Conservation (phyloP, 106 monocot genomes). For the Dioscorea alata region DNA sequence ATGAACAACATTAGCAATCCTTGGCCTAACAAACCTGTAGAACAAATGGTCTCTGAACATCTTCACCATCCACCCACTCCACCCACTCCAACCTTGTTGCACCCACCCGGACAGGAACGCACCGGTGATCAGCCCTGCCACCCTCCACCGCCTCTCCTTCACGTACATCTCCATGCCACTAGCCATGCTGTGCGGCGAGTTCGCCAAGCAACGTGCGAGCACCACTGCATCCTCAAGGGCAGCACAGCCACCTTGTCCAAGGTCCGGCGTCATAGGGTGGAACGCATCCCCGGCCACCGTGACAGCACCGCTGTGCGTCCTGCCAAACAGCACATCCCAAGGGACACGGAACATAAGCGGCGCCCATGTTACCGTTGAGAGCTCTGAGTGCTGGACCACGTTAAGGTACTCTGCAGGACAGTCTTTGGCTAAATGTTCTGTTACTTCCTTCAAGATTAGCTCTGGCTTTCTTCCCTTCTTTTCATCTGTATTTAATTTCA, state of each 20-base stretch:
- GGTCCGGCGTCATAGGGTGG: slow-evolving; percentile 46
- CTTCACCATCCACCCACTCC: slow-evolving; percentile 11
- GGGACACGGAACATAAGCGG: slow-evolving; percentile 37
- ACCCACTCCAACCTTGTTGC: slow-evolving; percentile 35
- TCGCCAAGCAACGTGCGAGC: slow-evolving; percentile 23
- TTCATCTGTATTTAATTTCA: neutral
- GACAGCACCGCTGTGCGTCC: slow-evolving; percentile 15
- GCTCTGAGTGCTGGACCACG: slow-evolving; percentile 21
- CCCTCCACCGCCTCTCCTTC: slow-evolving; percentile 33
- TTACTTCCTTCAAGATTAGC: slow-evolving; percentile 15
- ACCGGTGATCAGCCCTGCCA: slow-evolving; percentile 22
- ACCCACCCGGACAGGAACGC: slow-evolving; percentile 30
- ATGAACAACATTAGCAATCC: slow-evolving; percentile 1
- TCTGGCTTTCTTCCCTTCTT: slow-evolving; percentile 18
- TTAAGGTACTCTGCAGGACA: slow-evolving; percentile 19
- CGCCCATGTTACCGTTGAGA: slow-evolving; percentile 23
- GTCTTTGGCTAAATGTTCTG: slow-evolving; percentile 18
- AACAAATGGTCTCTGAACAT: slow-evolving; percentile 34
- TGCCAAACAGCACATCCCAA: slow-evolving; percentile 21
- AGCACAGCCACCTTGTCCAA: slow-evolving; percentile 38
- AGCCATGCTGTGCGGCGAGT: neutral
- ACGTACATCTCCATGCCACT: slow-evolving; percentile 15
- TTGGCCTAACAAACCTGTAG: slow-evolving; percentile 25
- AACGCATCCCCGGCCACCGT: slow-evolving; percentile 45
- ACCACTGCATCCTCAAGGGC: slow-evolving; percentile 49